phyloP scores from a whole-genome alignment of 768 basidiomycete species.

The Lactifluus pinguis region DNA sequence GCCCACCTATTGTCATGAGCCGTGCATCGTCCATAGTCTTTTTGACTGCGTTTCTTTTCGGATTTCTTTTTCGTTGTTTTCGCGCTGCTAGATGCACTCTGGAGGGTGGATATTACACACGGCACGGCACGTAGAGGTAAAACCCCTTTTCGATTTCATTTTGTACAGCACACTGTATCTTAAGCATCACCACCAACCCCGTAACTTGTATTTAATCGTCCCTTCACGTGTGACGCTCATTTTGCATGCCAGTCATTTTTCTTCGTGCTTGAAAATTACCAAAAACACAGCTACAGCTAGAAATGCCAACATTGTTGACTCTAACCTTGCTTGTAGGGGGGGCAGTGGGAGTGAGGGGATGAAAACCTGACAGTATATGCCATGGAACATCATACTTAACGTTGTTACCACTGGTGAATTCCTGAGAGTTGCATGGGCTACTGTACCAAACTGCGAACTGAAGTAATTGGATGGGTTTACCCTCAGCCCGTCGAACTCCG shows the following conservation, averaged over 20 bases:
- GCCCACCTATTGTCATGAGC: not conserved
- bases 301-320: no score
- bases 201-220: not conserved
- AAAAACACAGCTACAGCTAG: not conserved
- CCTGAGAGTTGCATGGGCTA: no score
- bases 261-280: not conserved
- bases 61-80: not conserved
- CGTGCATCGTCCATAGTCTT: not conserved
- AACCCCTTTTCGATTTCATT: not conserved
- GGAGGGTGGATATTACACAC: not conserved
- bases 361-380: no score
- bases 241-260: not conserved
- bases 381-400: no score
- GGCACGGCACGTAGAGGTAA: not conserved
- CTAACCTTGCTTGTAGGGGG: no score
- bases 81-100: not conserved
- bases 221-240: not conserved
- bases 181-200: not conserved
- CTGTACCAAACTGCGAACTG: no score
- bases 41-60: not conserved
- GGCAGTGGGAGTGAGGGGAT: no score
- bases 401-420: no score
- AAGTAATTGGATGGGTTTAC: no score
- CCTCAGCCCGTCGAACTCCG: no score
- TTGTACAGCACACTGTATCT: constrained; percentile 12